These are phyloP conservation scores for Mycena venus DNA, from an alignment of 768 basidiomycete genomes.

Conservation along the genomic window DNA sequence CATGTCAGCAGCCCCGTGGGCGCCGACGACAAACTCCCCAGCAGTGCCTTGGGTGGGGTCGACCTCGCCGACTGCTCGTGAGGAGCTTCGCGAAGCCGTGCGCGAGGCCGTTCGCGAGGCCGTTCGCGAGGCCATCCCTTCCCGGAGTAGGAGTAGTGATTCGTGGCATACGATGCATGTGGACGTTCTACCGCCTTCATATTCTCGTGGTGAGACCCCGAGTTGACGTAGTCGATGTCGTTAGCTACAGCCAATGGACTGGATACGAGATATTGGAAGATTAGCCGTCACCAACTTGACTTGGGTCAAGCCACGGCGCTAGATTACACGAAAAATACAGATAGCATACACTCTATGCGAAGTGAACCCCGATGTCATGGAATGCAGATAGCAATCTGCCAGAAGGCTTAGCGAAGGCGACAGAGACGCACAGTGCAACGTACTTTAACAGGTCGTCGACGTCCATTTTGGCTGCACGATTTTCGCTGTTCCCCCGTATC, in stretches of 20 bases:
- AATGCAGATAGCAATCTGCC: conserved; percentile 78
- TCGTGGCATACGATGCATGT: background rate
- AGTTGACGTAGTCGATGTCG: background rate
- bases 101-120: background rate
- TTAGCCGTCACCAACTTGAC: too few relatives aligned
- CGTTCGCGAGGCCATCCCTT: background rate
- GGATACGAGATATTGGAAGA: too few relatives aligned
- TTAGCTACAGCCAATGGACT: too few relatives aligned
- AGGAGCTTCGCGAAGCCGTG: background rate
- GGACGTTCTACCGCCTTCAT: background rate
- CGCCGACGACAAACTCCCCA: background rate
- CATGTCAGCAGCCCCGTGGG: background rate
- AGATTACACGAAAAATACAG: conserved; percentile 15
- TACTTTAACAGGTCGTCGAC: conserved; percentile 92
- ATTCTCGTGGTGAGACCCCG: background rate
- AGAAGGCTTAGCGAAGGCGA: conserved; percentile 12
- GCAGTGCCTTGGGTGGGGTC: too few relatives aligned
- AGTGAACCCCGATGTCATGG: conserved; percentile 81
- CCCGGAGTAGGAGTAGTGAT: background rate
- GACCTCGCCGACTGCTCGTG: background rate
- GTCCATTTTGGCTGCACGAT: conserved; percentile 92
- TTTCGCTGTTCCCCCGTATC: conserved; percentile 80
- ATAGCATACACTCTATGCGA: conserved; percentile 57
- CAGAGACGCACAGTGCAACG: conserved; percentile 38
- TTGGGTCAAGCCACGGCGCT: too few relatives aligned